Conservation (phyloP, 2,329 filamentous ascomycete species). For the Xylaria polymorpha region DNA sequence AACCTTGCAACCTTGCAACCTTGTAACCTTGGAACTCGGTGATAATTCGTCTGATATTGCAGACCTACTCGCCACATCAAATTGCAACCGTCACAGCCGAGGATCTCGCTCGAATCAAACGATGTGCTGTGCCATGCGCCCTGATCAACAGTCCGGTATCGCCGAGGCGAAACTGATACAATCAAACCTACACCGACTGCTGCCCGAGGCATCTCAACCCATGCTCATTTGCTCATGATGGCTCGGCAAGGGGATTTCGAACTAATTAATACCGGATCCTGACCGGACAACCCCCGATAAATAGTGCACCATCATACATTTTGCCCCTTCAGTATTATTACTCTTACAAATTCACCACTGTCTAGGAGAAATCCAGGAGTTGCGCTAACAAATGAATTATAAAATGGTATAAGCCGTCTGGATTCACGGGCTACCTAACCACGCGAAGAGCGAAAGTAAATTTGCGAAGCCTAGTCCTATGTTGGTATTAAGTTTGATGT, state of each 20-base stretch:
- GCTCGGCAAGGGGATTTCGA: not conserved
- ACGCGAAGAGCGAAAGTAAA: too few species aligned
- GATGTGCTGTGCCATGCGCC: not conserved
- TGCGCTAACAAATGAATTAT: not conserved
- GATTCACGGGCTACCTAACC: not conserved
- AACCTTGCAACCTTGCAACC: not conserved
- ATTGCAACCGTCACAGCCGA: slow-evolving; percentile 10
- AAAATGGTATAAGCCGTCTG: not conserved
- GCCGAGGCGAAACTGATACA: slow-evolving; percentile 19
- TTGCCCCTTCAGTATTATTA: not conserved
- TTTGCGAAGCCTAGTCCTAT: too few species aligned
- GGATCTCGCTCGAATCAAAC: slow-evolving; percentile 1
- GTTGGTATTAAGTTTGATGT: too few species aligned
- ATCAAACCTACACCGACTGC: not conserved
- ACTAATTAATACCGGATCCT: not conserved
- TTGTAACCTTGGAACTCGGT: slow-evolving; percentile 2
- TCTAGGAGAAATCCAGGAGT: not conserved
- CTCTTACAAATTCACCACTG: not conserved
- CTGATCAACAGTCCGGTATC: not conserved
- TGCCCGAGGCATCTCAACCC: slow-evolving; percentile 17
- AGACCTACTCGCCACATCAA: not conserved
- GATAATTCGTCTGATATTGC: slow-evolving; percentile 1
- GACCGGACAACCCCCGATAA: too few species aligned
- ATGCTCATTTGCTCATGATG: slow-evolving; percentile 7
- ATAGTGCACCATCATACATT: not conserved